Base-by-base conservation (phyloP, 1,284 basidiomycete species). In the Cutaneotrichosporon cyanovorans region DNA sequence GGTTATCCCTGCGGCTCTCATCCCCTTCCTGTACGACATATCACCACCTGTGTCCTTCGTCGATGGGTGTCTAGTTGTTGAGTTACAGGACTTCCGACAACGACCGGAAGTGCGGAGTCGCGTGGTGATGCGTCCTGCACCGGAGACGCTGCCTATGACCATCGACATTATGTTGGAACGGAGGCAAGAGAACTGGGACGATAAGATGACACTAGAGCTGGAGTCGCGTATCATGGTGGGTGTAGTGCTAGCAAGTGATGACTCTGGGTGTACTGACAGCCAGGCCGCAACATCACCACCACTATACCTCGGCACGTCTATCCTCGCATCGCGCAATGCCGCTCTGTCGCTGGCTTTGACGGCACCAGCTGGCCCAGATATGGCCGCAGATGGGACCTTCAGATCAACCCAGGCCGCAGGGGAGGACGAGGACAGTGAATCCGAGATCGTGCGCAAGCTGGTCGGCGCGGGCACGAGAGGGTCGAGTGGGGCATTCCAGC, bases 11-110 rank as follows among this genome's bases (percentile, higher is more conserved):
- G 50, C 63, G 7, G 56, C 60, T 11, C 62, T 73, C 40, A 61
- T 72, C 15, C 69, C 69, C 7, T 64, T 67, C 39, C 56, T 73
- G 20, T 69, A 71, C 60, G 65, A 69, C 45, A 65, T 67, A 41
- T 51, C 59, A 18, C 65, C 68, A 6, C 60, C 63, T 6, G 57
- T 72, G 9, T 62, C 68, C 2, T 68, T 71, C 33, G 65, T 69
- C 33, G 72, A 73, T 44, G 72, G 72, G 12, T 73, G 72, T 48
- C 57, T 72, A 10, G 67, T 73, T 10, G 66, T 73, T 31, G 71
- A 73, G 52, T 51, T 73, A 18, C 68, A 72, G 36, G 72, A 73
- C 43, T 66, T 61, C 35, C 58, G 72, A 22, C 59, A 62, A 38
- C 40, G 39, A 2, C 60, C 63, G 3, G 66, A 63, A 47, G 43